Conservation (phyloP, 345 rosid species). For the Reutealis trisperma region DNA sequence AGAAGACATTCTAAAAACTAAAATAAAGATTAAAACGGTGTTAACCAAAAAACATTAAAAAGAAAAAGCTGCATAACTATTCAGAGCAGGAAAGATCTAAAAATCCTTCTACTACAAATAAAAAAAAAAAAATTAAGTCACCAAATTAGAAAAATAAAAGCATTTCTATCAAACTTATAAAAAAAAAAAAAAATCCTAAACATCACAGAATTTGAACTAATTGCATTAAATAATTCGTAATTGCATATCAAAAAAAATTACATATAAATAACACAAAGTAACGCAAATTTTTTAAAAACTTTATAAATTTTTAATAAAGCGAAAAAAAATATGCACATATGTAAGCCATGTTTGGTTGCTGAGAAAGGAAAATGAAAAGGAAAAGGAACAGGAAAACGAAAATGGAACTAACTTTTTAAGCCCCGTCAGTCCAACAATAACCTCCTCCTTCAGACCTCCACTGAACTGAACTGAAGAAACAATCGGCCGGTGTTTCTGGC, state of each 20-base stretch:
- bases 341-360: background rate
- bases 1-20: background rate
- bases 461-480: background rate
- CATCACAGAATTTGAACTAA: background rate
- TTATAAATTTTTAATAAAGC: background rate
- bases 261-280: background rate
- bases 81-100: slow-evolving; percentile 1
- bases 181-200: background rate
- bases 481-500: background rate
- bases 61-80: background rate
- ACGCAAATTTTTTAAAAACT: background rate
- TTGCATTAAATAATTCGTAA: slow-evolving; percentile 4
- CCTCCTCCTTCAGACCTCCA: background rate
- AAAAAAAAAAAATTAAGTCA: background rate
- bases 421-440: background rate
- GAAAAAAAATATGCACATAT: background rate
- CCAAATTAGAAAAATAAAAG: background rate
- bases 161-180: background rate
- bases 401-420: background rate
- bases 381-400: background rate
- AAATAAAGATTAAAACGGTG: background rate
- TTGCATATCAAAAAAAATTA: slow-evolving; percentile 7
- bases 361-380: background rate
- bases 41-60: background rate
- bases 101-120: background rate